These are phyloP conservation scores for Berberis vulgaris DNA, from an alignment of 164 flowering plant species.

Conservation along the genomic window DNA sequence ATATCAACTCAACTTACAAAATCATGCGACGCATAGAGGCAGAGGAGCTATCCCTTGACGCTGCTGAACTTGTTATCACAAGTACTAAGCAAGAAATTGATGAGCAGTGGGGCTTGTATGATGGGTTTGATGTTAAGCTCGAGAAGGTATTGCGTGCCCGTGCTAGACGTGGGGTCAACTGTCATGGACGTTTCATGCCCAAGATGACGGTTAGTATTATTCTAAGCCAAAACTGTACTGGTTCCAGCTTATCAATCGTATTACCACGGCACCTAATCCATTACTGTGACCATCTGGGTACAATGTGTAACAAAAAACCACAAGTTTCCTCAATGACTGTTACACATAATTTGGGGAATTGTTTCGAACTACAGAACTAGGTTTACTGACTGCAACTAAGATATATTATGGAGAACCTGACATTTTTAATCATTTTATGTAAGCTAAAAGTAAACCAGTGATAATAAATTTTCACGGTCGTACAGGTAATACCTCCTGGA, in stretches of 20 bases:
- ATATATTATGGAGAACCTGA: too few species aligned
- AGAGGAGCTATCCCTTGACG: background rate
- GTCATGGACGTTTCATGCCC: conserved; percentile 97
- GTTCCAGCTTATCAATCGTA: too few species aligned
- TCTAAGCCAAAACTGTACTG: background rate
- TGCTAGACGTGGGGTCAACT: conserved; percentile 71
- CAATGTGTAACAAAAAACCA: too few species aligned
- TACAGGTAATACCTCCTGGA: conserved; percentile 96
- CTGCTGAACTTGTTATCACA: conserved; percentile 82
- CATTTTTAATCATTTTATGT: background rate
- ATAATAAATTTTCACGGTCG: background rate
- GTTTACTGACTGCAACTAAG: too few species aligned
- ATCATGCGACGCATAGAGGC: background rate
- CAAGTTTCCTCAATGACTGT: too few species aligned
- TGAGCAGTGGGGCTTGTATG: conserved; percentile 71
- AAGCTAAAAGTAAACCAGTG: background rate
- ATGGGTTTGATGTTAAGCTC: conserved; percentile 93
- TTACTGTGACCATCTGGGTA: too few species aligned
- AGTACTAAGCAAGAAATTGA: background rate
- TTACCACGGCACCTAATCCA: too few species aligned
- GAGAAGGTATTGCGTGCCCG: conserved; percentile 88
- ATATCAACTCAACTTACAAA: conserved; percentile 18
- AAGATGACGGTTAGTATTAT: conserved; percentile 74
- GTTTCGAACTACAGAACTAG: too few species aligned
- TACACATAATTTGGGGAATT: too few species aligned